Percentiles rank a stretch among this genome's conserved stretches.
phyloP scores from a whole-genome alignment of 176 grass and related monocot genomes.

The Oropetium thomaeum region DNA sequence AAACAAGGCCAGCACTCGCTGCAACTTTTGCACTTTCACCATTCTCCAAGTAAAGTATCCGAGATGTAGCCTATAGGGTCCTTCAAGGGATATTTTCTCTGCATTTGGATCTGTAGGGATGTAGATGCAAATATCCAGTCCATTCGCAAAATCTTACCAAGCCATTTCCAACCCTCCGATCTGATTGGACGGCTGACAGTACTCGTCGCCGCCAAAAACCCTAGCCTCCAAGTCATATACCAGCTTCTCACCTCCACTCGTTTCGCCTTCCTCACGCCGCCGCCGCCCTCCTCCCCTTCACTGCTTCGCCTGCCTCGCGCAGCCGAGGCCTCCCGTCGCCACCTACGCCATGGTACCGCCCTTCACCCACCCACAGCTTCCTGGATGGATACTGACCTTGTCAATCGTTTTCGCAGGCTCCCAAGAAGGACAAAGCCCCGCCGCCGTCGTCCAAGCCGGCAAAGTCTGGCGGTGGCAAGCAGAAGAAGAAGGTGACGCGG shows the following conservation, averaged over 20 bases:
- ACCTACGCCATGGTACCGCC: neutral
- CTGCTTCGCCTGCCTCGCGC: neutral
- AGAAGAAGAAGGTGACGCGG: slow-evolving; percentile 49
- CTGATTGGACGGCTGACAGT: slow-evolving; percentile 7
- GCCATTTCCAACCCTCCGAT: neutral
- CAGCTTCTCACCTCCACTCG: neutral
- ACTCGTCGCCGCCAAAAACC: neutral
- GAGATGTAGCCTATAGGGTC: neutral
- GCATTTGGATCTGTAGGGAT: neutral
- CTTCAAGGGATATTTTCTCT: neutral
- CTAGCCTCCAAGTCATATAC: slow-evolving; percentile 34
- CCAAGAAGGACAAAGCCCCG: slow-evolving; percentile 58
- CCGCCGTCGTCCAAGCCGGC: slow-evolving; percentile 55
- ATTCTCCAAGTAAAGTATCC: neutral
- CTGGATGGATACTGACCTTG: neutral
- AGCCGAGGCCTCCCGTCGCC: neutral
- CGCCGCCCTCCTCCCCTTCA: neutral
- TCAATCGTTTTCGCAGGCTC: slow-evolving; percentile 24
- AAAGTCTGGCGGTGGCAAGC: slow-evolving; percentile 55
- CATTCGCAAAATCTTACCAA: neutral
- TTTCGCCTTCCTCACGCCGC: slow-evolving; percentile 4
- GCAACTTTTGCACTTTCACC: neutral
- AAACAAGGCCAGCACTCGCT: neutral
- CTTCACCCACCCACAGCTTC: rapidly evolving
- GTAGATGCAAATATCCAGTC: neutral